These are phyloP conservation scores for Liriodendron chinense DNA, from an alignment of 164 flowering plant species.

Conservation along the genomic window DNA sequence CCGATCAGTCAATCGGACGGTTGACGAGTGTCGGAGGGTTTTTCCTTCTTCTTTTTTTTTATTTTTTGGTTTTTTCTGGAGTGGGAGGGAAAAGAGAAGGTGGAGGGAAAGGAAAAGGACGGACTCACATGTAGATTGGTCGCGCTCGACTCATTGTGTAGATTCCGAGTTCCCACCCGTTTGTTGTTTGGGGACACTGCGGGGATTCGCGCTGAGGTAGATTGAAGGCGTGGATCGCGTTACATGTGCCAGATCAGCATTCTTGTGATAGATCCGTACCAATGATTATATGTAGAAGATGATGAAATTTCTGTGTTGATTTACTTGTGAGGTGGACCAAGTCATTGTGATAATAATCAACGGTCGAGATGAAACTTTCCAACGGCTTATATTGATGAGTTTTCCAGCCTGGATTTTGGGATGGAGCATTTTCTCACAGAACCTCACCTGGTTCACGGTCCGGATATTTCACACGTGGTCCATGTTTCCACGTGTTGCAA, in stretches of 20 bases:
- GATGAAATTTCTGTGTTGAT: too few species aligned
- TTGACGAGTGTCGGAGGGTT: not conserved
- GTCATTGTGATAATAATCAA: too few species aligned
- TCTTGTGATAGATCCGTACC: too few species aligned
- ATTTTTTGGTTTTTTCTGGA: not conserved
- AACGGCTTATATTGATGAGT: too few species aligned
- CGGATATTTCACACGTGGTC: too few species aligned
- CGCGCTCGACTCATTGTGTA: not conserved
- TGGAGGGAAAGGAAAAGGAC: not conserved
- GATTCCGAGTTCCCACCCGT: not conserved
- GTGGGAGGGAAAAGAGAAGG: not conserved
- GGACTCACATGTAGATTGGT: not conserved
- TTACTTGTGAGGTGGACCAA: too few species aligned
- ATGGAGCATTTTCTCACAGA: too few species aligned
- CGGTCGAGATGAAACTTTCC: too few species aligned
- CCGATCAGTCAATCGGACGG: not conserved
- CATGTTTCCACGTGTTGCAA: too few species aligned
- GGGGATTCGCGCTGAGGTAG: not conserved
- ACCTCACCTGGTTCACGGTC: too few species aligned
- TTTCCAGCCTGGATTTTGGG: too few species aligned
- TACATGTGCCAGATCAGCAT: not conserved
- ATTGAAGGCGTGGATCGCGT: not conserved
- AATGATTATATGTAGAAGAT: too few species aligned
- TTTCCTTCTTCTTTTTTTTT: not conserved
- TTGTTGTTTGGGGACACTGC: not conserved